Conservation (phyloP, 805 yeast genomes). For the Metschnikowia drakensbergensis region DNA sequence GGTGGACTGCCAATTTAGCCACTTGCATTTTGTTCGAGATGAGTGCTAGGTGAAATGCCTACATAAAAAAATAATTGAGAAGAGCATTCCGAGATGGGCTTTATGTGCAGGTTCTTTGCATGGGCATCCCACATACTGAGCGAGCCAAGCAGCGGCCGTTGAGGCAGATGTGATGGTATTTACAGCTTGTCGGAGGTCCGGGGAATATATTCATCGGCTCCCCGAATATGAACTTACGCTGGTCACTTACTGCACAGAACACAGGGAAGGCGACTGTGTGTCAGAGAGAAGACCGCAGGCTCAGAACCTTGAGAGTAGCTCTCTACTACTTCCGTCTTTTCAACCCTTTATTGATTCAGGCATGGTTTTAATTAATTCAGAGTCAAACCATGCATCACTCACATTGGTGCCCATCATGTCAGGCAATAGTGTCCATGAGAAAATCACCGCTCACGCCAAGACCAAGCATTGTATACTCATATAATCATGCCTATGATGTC, state of each 20-base stretch:
- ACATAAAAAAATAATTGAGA: constrained; percentile 6
- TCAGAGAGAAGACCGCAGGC: too few species aligned
- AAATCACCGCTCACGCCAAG: not conserved
- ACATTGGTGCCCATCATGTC: not conserved
- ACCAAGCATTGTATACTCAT: not conserved
- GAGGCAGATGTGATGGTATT: too few species aligned
- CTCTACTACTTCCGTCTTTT: too few species aligned
- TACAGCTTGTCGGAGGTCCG: too few species aligned
- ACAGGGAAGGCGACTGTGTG: too few species aligned
- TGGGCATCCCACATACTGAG: not conserved
- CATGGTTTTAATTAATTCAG: too few species aligned
- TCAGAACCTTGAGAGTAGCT: too few species aligned
- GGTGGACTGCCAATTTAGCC: constrained; percentile 70
- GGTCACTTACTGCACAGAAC: too few species aligned
- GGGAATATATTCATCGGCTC: too few species aligned
- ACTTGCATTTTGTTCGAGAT: constrained; percentile 51
- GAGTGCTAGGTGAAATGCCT: not conserved
- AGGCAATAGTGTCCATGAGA: not conserved
- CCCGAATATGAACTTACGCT: too few species aligned
- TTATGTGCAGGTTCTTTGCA: constrained; percentile 10
- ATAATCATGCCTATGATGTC: constrained; percentile 13
- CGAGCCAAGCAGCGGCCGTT: not conserved
- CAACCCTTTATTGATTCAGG: too few species aligned
- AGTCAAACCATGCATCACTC: too few species aligned
- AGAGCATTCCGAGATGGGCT: constrained; percentile 15